A percentile compares a stretch with the other conserved stretches of the same genome.
phyloP scores from a whole-genome alignment of 2,329 filamentous ascomycete genomes.

The Talaromyces sp. region DNA sequence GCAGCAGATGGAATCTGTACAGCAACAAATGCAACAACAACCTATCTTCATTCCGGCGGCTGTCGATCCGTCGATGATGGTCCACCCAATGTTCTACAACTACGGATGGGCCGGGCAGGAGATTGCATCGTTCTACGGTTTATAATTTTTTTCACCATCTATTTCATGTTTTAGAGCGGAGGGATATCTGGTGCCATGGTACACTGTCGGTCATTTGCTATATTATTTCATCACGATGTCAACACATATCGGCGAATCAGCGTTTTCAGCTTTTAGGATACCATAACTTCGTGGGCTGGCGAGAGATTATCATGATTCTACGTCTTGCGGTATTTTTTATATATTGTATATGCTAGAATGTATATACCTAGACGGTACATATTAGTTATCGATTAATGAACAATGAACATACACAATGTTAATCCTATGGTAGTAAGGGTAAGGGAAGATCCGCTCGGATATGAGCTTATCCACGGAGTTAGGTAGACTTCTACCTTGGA shows the following conservation, averaged over 20 bases:
- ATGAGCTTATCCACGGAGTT: background rate
- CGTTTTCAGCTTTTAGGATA: constrained; percentile 12
- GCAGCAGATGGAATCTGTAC: constrained; percentile 8
- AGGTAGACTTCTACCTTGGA: background rate
- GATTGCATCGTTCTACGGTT: constrained; percentile 17
- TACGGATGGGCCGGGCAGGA: constrained; percentile 18
- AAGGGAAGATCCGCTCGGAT: background rate
- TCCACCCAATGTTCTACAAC: constrained; percentile 18
- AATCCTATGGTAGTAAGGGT: background rate
- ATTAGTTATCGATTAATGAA: background rate
- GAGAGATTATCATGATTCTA: background rate
- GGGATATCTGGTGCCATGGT: background rate
- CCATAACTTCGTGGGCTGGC: background rate
- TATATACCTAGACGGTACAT: background rate
- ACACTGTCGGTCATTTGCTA: background rate
- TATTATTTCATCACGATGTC: background rate
- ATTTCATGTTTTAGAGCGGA: background rate
- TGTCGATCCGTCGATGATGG: constrained; percentile 17
- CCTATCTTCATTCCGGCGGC: background rate
- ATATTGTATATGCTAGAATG: background rate
- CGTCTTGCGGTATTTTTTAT: background rate
- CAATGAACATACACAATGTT: background rate
- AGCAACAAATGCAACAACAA: constrained; percentile 7
- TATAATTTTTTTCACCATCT: background rate
- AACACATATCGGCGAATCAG: constrained; percentile 1